Evolutionary conservation across 306 rosid species (phyloP).

Genomic region (Dalbergia oliveri): DNA sequence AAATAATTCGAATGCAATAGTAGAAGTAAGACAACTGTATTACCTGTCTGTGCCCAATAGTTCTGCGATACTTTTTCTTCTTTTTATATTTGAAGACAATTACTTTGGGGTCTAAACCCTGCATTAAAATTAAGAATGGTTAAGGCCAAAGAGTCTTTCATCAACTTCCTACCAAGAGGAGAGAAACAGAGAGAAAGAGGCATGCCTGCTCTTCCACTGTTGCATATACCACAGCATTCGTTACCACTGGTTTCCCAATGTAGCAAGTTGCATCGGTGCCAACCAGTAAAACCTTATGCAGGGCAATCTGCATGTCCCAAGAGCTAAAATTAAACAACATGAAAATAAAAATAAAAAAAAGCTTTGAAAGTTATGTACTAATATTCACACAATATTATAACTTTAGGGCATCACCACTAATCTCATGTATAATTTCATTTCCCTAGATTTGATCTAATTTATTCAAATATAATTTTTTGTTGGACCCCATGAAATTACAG

Average conservation of each 20-base stretch:
- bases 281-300: constrained; percentile 89
- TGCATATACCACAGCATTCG: constrained; percentile 95
- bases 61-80: constrained; percentile 91
- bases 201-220: constrained; percentile 95
- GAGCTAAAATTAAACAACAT: constrained; percentile 39
- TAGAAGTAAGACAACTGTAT: constrained; percentile 9
- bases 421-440: not conserved
- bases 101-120: constrained; percentile 83
- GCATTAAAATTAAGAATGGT: constrained; percentile 39
- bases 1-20: constrained; percentile 28
- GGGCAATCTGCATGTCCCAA: constrained; percentile 69
- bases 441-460: not conserved
- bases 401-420: constrained; percentile 22
- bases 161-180: not conserved
- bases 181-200: constrained; percentile 21
- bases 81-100: constrained; percentile 90
- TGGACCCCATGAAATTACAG: not conserved
- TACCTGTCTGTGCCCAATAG: constrained; percentile 96
- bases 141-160: constrained; percentile 15
- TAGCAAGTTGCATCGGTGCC: constrained; percentile 82
- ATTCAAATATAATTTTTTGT: not conserved
- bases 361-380: not conserved
- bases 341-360: not conserved
- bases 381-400: not conserved
- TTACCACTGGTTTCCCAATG: constrained; percentile 93